These are phyloP conservation scores for Monascus ruber DNA, from an alignment of 2,329 filamentous ascomycete species.

Conservation along the genomic window DNA sequence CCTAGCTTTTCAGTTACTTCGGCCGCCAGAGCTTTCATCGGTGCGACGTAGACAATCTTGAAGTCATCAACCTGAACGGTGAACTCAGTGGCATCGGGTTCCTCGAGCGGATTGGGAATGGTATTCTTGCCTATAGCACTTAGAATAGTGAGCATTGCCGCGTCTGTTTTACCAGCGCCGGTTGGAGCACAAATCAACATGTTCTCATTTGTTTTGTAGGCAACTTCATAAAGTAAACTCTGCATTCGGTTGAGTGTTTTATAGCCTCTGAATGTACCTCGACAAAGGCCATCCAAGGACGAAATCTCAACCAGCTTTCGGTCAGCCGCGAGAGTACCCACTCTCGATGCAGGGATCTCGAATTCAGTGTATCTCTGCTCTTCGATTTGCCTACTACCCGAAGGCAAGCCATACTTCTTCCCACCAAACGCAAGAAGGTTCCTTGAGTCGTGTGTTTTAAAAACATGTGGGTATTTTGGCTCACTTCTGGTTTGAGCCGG, in stretches of 20 bases:
- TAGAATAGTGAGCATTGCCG: conserved; percentile 90
- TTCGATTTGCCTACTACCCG: conserved; percentile 61
- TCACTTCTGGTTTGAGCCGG: conserved; percentile 60
- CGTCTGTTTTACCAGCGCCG: conserved; percentile 97
- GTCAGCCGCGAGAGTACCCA: conserved; percentile 60
- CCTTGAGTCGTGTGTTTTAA: conserved; percentile 69
- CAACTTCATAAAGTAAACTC: conserved; percentile 87
- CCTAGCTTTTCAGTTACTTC: conserved; percentile 93
- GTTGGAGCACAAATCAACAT: conserved; percentile 98
- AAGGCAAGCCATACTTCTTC: conserved; percentile 69
- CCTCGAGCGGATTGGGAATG: conserved; percentile 64
- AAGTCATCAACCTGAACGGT: conserved; percentile 76
- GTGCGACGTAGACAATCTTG: conserved; percentile 97
- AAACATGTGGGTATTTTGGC: conserved; percentile 84
- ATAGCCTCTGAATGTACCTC: conserved; percentile 88
- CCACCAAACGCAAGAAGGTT: conserved; percentile 74
- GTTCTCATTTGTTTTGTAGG: conserved; percentile 92
- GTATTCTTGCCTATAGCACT: conserved; percentile 83
- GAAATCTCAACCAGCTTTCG: conserved; percentile 68
- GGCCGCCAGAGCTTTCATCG: conserved; percentile 95
- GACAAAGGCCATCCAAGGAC: conserved; percentile 79
- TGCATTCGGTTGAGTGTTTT: conserved; percentile 95
- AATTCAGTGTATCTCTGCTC: conserved; percentile 80
- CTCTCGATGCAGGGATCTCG: conserved; percentile 67
- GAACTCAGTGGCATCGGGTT: conserved; percentile 64